Base-by-base conservation (phyloP, 1,139 yeast species). In the Kodamaea fungicola region DNA sequence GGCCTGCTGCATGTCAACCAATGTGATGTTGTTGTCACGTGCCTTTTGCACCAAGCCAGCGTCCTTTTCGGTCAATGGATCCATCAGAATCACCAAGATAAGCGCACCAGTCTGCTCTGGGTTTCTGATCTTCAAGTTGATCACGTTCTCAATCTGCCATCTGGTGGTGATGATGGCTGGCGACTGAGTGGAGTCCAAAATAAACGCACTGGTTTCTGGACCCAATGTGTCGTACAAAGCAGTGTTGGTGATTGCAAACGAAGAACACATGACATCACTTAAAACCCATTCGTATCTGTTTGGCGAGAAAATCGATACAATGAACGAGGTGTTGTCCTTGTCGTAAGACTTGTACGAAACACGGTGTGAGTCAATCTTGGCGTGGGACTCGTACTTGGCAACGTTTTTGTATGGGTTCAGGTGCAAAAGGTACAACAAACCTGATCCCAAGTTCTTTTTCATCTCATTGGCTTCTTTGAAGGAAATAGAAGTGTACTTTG, bases 1-100 rank as follows among this genome's bases (percentile, higher is more conserved):
- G 30, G 82, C 75, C 47, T 81, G 82, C 7, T 61, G 50, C 42
- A 79, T 59, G 37, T 76, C 75, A 42, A 42, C 47, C 32, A 43
- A 36, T 4, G 38, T 38, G 19, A 51, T 42, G 19, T 39, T 39
- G 16, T 32, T 23, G 2, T 27, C 38, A 12, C 33, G 33, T 9
- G 53, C 53, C 22, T 33, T 30, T 12, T 36, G 39, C 10, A 46
- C 46, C 40, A 54, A 42, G 21, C 24, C 37, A 8, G 22, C 40
- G 35, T 47, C 51, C 22, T 45, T 39, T 2, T 43, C 45, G 28
- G 41, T 38, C 40, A 57, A 44, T 0, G 61, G 59, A 40, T 57
- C 61, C 48, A 55, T 48, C 21, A 52, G 49, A 8, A 55, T 42
- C 12, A 57, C 33, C 39, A 51, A 41, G 35, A 57, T 46, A 26